A percentile compares a stretch with the other conserved stretches of the same genome.
Evolutionary conservation across 768 basidiomycete species (phyloP).

Genomic region (Brasilioporus rufonigricans): DNA sequence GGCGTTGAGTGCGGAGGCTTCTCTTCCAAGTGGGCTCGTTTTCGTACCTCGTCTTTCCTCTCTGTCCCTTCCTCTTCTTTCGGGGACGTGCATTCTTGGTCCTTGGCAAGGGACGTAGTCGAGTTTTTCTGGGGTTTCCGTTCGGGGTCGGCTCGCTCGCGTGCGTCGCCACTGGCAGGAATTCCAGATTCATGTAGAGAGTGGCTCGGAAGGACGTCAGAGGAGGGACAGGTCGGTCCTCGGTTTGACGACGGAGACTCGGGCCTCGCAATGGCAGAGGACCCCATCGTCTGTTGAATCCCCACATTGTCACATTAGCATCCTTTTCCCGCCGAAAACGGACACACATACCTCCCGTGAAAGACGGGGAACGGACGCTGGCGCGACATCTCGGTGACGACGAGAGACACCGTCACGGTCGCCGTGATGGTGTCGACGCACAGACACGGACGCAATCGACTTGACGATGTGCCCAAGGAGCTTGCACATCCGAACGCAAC

Average conservation of each 20-base stretch:
- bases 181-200: background rate
- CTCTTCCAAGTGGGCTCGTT: background rate
- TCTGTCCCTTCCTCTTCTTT: background rate
- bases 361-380: background rate
- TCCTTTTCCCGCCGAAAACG: background rate
- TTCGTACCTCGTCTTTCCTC: conserved; percentile 11
- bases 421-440: no score
- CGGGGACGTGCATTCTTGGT: background rate
- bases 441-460: conserved; percentile 8
- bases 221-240: background rate
- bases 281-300: background rate
- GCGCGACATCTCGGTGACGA: background rate
- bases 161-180: background rate
- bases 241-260: background rate
- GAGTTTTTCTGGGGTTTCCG: background rate
- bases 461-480: conserved; percentile 9
- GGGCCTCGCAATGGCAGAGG: background rate
- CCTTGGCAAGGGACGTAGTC: background rate
- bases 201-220: background rate
- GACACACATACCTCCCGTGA: conserved; percentile 5
- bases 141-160: background rate
- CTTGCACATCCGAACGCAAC: conserved; percentile 14
- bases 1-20: background rate
- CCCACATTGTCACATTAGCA: background rate
- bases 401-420: no score